Evolutionary conservation across 2,329 filamentous ascomycete species (phyloP).

Genomic region (Colletotrichum tropicale): DNA sequence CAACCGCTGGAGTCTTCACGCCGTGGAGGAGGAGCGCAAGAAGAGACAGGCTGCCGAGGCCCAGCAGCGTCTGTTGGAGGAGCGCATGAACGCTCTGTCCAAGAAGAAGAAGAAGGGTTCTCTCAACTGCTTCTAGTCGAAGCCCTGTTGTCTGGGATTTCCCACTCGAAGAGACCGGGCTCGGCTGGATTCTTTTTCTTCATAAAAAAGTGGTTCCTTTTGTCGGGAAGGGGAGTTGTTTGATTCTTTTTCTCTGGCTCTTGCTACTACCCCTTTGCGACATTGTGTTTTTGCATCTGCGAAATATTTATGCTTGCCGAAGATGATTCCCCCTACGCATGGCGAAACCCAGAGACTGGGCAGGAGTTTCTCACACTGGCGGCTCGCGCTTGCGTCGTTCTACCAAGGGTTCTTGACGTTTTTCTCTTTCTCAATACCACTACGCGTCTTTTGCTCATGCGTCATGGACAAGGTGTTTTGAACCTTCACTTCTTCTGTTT

Average conservation of each 20-base stretch:
- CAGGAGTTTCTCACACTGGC: constrained; percentile 17
- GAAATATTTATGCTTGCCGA: constrained; percentile 15
- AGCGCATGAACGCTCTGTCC: constrained; percentile 91
- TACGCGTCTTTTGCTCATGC: constrained; percentile 6
- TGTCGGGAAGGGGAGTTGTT: not conserved
- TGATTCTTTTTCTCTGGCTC: constrained; percentile 7
- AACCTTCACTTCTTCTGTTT: not conserved
- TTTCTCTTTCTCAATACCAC: constrained; percentile 7
- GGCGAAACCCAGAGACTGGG: constrained; percentile 17
- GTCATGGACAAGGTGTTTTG: not conserved
- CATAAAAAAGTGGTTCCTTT: not conserved
- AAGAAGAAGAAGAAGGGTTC: constrained; percentile 94
- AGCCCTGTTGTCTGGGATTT: constrained; percentile 21
- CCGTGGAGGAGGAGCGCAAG: constrained; percentile 94
- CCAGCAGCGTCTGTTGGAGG: constrained; percentile 86
- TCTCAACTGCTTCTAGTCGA: constrained; percentile 90
- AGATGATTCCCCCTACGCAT: constrained; percentile 21
- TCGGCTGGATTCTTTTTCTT: constrained; percentile 27
- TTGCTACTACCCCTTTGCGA: constrained; percentile 15
- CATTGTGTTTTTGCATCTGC: constrained; percentile 6
- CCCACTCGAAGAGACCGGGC: not conserved
- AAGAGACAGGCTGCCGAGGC: constrained; percentile 90
- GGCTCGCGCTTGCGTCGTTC: constrained; percentile 13
- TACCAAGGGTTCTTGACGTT: not conserved
- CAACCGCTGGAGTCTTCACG: constrained; percentile 76